phyloP scores from a whole-genome alignment of 768 basidiomycete genomes.

The Lactifluus piperatus region DNA sequence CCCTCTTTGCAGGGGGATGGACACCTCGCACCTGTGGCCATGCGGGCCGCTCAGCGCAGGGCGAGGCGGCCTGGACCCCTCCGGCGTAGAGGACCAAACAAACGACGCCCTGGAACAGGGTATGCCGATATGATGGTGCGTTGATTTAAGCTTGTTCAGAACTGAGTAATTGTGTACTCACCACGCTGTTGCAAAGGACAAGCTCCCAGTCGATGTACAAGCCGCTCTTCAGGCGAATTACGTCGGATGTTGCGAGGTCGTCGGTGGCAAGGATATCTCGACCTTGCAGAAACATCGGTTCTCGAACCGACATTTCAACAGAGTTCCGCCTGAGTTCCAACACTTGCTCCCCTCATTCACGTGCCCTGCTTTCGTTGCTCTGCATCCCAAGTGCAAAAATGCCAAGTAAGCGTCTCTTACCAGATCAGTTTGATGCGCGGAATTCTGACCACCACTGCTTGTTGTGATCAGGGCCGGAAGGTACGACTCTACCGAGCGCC shows the following conservation, averaged over 20 bases:
- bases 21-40: neutral
- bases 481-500: slow-evolving; percentile 4
- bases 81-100: neutral
- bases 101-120: neutral
- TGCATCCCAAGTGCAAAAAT: neutral
- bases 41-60: neutral
- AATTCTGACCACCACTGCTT: neutral
- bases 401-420: neutral
- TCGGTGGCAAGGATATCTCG: neutral
- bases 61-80: neutral
- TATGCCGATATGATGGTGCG: slow-evolving; percentile 1
- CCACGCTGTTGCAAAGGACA: neutral
- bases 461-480: neutral
- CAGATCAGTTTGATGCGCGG: too few species aligned
- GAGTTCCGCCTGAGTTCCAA: rapidly evolving
- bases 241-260: neutral
- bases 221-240: neutral
- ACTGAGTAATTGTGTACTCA: neutral
- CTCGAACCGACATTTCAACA: neutral
- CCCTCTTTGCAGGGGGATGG: too few species aligned
- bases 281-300: neutral
- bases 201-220: neutral
- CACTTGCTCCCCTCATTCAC: neutral
- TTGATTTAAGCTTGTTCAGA: too few species aligned
- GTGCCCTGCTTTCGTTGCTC: neutral